Evolutionary conservation across 2,329 filamentous ascomycete species (phyloP), one percentile per base, ranked within the genome.

Genomic region (Diatrype stigma): DNA sequence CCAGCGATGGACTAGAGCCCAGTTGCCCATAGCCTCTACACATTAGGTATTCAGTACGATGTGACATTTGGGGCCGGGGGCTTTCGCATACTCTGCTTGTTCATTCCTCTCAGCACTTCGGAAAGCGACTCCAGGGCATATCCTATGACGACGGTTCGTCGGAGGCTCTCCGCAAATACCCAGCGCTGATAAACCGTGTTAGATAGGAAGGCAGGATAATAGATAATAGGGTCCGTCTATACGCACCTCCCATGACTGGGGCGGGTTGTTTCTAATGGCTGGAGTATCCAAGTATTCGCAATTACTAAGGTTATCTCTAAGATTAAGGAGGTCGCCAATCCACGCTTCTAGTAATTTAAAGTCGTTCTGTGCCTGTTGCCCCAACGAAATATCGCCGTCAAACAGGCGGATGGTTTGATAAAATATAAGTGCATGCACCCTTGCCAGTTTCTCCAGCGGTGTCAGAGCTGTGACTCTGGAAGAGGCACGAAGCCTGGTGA

Each of bases 361-460:
- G 47, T 75, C 73, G 35, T 69, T 60, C 53, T 76, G 72, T 0
- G 67, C 71, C n/a, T 74, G 64, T 2, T 71, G 67, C 19, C 69
- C 58, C 42, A 76, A 58, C 4, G 61, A 56, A 3, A 76, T 51
- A 47, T 77, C 73, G 0, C 73, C 74, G 38, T 76, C 73, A 47
- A 75, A 71, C 53, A 74, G 63, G 40, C 73, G 66, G 34, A 77
- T 70, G 2, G 67, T 62, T 52, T 75, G 71, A 28, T 74, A 60
- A 12, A 74, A 53, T 16, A 73, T 52, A 17, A 76, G 62, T 1
- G 73, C 74, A 56, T 77, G 74, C 3, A 73, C 64, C 12, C 73
- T 65, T 3, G 72, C 72, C 26, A 76, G 62, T 61, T 71, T 74
- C 40, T 75, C 71, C 1, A 59, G 52, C 0, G 64, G 63, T 3